These are phyloP conservation scores for Panicum virgatum DNA, from an alignment of 202 grass and related monocot genomes.

Conservation along the genomic window DNA sequence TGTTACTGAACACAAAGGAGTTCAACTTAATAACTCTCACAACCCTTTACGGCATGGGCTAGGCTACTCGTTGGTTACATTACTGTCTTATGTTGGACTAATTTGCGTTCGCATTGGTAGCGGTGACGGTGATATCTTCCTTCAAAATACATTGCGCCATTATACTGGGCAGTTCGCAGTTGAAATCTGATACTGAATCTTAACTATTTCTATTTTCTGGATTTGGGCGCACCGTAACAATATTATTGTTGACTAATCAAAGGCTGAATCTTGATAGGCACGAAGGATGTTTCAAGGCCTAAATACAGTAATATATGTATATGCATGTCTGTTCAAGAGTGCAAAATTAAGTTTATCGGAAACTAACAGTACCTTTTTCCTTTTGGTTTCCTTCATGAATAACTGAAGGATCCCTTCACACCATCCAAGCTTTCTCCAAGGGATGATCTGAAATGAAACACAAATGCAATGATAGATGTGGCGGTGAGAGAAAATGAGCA, in stretches of 20 bases:
- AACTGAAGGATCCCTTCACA: slow-evolving; percentile 67
- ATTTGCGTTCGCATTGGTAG: background rate
- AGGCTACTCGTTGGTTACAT: background rate
- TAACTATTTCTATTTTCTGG: too few species aligned
- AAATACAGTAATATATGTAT: background rate
- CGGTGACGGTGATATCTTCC: background rate
- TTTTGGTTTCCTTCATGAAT: slow-evolving; percentile 27
- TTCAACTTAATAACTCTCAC: too few species aligned
- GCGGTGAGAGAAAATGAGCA: background rate
- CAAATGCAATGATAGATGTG: background rate
- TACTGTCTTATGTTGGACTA: background rate
- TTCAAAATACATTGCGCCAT: background rate
- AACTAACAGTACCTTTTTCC: background rate
- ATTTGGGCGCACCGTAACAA: too few species aligned
- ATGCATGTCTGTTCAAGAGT: too few species aligned
- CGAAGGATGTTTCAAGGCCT: background rate
- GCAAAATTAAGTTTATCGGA: slow-evolving; percentile 13
- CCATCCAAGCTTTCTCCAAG: slow-evolving; percentile 78
- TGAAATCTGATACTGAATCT: too few species aligned
- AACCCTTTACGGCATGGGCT: too few species aligned
- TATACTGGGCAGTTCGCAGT: too few species aligned
- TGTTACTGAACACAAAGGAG: too few species aligned
- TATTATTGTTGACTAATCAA: too few species aligned
- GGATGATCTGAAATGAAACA: slow-evolving; percentile 44
- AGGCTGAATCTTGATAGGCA: too few species aligned